These are phyloP conservation scores for Claviceps pazoutovae DNA, from an alignment of 2,329 filamentous ascomycete species.

Conservation along the genomic window DNA sequence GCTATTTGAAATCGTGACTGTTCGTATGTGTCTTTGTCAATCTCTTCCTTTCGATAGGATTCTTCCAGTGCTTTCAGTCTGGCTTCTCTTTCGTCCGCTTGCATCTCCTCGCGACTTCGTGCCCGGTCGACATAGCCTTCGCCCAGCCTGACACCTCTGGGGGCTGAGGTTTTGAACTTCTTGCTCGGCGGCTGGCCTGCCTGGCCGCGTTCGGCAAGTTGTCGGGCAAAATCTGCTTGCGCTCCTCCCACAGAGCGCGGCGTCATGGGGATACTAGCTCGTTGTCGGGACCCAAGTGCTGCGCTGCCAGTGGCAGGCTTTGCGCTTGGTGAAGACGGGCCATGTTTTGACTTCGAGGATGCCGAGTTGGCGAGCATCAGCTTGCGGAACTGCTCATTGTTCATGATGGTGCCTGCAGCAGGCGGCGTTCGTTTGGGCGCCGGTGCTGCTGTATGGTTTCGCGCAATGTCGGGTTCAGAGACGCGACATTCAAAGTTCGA, in stretches of 20 bases:
- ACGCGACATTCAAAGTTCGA: neutral
- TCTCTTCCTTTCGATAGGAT: constrained; percentile 67
- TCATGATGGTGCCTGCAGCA: constrained; percentile 43
- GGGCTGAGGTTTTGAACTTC: constrained; percentile 64
- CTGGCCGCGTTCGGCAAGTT: constrained; percentile 62
- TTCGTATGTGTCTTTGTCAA: constrained; percentile 68
- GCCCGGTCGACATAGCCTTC: constrained; percentile 76
- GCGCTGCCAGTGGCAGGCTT: constrained; percentile 25
- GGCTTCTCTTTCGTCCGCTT: constrained; percentile 41
- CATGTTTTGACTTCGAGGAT: constrained; percentile 28
- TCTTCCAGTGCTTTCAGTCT: constrained; percentile 70
- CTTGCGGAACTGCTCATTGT: constrained; percentile 87
- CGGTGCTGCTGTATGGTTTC: neutral
- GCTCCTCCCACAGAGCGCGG: constrained; percentile 54
- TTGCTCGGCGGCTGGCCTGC: constrained; percentile 43
- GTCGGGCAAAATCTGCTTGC: constrained; percentile 63
- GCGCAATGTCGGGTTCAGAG: neutral
- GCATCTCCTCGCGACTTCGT: constrained; percentile 42
- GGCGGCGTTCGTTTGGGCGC: neutral
- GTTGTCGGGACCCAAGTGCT: constrained; percentile 58
- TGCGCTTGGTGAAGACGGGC: constrained; percentile 23
- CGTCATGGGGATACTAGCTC: constrained; percentile 83
- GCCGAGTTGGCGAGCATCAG: constrained; percentile 45
- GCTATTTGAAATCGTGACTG: constrained; percentile 61
- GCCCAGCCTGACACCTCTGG: constrained; percentile 69